Conservation (phyloP, 345 rosid species). For the Gossypium herbaceum region DNA sequence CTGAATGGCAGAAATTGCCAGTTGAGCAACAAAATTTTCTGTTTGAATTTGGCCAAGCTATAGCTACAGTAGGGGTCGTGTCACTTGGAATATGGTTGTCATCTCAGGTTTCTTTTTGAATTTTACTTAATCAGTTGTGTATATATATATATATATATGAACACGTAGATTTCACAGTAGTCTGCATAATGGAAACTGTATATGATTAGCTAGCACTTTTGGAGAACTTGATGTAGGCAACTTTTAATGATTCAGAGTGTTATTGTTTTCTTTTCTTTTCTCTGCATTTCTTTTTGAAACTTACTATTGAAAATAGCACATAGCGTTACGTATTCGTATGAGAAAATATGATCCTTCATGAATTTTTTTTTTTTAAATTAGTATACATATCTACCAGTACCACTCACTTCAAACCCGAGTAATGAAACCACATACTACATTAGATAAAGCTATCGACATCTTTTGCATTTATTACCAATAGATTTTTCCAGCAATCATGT, state of each 20-base stretch:
- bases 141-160: not conserved
- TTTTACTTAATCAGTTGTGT: not conserved
- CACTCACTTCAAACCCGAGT: not conserved
- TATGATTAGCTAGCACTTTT: not conserved
- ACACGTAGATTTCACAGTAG: not conserved
- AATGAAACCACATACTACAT: not conserved
- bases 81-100: slow-evolving; percentile 79
- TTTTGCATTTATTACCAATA: not conserved
- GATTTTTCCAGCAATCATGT: not conserved
- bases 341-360: too few species aligned
- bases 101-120: slow-evolving; percentile 44
- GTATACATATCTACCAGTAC: too few species aligned
- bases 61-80: slow-evolving; percentile 69
- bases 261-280: not conserved
- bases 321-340: too few species aligned
- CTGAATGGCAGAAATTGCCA: slow-evolving; percentile 75
- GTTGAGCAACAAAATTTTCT: slow-evolving; percentile 46
- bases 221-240: not conserved
- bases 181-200: slow-evolving; percentile 4
- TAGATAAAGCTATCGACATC: too few species aligned
- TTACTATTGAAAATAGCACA: not conserved
- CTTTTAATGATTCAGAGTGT: not conserved
- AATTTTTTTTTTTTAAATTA: too few species aligned
- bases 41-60: slow-evolving; percentile 67
- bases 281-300: not conserved